Conservation (phyloP, 352 stramenopile species). For the Phytophthora boehmeriae region DNA sequence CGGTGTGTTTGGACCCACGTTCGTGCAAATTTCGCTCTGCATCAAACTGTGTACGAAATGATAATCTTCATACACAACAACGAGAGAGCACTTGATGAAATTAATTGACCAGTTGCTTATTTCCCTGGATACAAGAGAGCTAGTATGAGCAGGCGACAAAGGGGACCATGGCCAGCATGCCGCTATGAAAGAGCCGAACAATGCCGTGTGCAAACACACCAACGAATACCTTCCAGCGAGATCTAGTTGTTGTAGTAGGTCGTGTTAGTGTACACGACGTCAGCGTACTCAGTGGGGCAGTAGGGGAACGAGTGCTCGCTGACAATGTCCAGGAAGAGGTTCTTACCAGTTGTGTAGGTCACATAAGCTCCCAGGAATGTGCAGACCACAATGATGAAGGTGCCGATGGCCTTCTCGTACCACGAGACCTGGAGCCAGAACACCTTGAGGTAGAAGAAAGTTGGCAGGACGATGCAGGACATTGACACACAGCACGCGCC, state of each 20-base stretch:
- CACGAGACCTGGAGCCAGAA: slow-evolving; percentile 51
- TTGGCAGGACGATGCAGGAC: slow-evolving; percentile 70
- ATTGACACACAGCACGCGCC: slow-evolving; percentile 63
- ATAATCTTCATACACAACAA: no score
- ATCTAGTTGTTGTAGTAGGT: slow-evolving; percentile 53
- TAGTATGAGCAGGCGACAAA: background rate
- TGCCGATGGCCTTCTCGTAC: slow-evolving; percentile 49
- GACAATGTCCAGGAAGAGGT: slow-evolving; percentile 40
- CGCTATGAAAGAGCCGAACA: slow-evolving; percentile 4
- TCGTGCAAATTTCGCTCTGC: no score
- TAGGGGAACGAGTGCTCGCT: slow-evolving; percentile 59
- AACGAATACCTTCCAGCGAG: slow-evolving; percentile 11
- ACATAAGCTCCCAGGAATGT: slow-evolving; percentile 43
- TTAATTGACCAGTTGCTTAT: slow-evolving; percentile 43
- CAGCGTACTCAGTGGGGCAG: slow-evolving; percentile 53
- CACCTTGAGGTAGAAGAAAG: slow-evolving; percentile 77
- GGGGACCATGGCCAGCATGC: slow-evolving; percentile 3
- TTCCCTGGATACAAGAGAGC: slow-evolving; percentile 23
- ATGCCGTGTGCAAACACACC: slow-evolving; percentile 17
- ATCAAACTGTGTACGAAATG: no score
- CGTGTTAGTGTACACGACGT: slow-evolving; percentile 54
- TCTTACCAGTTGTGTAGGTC: slow-evolving; percentile 51
- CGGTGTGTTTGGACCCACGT: no score
- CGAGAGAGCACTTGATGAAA: no score
- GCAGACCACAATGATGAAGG: slow-evolving; percentile 46